Base-by-base conservation (phyloP, 257 asterid genomes). In the Capsicum rhomboideum region DNA sequence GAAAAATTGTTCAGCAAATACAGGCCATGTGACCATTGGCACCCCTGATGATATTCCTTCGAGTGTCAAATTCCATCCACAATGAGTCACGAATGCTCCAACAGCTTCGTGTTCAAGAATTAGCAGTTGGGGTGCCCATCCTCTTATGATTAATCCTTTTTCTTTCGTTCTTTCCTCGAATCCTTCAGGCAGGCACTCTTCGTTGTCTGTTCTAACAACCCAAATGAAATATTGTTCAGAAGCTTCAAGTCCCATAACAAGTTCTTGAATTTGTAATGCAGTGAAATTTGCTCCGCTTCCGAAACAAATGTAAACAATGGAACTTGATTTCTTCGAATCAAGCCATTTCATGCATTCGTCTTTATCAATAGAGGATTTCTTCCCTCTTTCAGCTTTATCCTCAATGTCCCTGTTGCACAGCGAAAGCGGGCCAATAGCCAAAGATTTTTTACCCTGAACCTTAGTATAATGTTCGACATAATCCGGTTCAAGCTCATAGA, bases 61-160 rank as follows among this genome's bases (percentile, higher is more conserved):
- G 1, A 91, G 23, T 0, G 74, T 84, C 5, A 93, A 91, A 78
- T 91, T 91, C 94, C 94, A 91, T 18, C 95, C 95, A 26, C 95
- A 90, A 21, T 90, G 93, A 0, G 92, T 92, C 21, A 92, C 85
- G 31, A 90, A 92, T 6, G 86, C 90, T 8, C 91, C 95, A 0
- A 84, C 23, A 0, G 91, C 44, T 42, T 79, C 59, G 21, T 92
- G 91, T 6, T 84, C 88, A 46, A 92, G 89, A 78, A 92, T 92
- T 89, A 87, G 9, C 10, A 83, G 53, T 55, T 92, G 98, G 4
- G 95, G 97, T 0, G 97, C 98, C 98, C 98, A 94, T 3, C 97
- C 97, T 61, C 88, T 89, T 81, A 95, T 88, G 40, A 93, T 85
- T 8, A 93, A 7, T 14, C 97, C 98, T 82, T 64, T 93, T 1